Percentiles rank a stretch among this genome's conserved stretches.
Evolutionary conservation across 2,329 filamentous ascomycete species (phyloP).

Genomic region (Colletotrichum lini): DNA sequence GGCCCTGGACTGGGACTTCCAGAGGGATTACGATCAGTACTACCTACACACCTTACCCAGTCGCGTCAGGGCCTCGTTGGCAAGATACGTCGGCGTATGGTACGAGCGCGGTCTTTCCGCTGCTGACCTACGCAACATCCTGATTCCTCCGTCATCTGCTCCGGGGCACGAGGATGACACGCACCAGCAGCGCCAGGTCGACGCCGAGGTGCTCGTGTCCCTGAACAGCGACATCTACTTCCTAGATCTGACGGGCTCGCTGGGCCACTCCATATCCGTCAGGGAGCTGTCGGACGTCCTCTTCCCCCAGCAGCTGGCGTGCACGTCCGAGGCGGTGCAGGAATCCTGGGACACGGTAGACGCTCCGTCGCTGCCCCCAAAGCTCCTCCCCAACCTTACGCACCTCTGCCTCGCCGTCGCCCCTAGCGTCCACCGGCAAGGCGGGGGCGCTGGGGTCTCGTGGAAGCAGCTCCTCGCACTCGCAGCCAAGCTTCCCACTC

Average conservation of each 20-base stretch:
- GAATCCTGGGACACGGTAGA: constrained; percentile 69
- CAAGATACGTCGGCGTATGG: constrained; percentile 64
- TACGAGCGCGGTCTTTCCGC: constrained; percentile 63
- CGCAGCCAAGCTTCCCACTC: constrained; percentile 64
- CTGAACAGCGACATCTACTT: constrained; percentile 64
- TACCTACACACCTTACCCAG: constrained; percentile 70
- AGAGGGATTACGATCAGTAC: constrained; percentile 69
- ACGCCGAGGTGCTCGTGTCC: constrained; percentile 42
- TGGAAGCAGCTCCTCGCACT: constrained; percentile 72
- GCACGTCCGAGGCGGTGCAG: constrained; percentile 51
- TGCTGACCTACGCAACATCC: constrained; percentile 64
- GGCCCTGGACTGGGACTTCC: constrained; percentile 68
- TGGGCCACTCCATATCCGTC: constrained; percentile 65
- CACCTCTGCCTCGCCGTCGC: constrained; percentile 71
- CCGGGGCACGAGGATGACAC: constrained; percentile 46
- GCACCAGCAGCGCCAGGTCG: constrained; percentile 42
- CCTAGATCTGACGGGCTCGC: constrained; percentile 68
- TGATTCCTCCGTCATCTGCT: constrained; percentile 49
- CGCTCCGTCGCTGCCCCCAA: constrained; percentile 45
- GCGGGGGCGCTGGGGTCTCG: constrained; percentile 56
- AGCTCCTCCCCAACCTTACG: constrained; percentile 70
- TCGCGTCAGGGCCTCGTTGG: constrained; percentile 65
- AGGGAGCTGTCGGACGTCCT: constrained; percentile 68
- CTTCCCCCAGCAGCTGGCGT: constrained; percentile 54
- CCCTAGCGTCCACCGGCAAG: constrained; percentile 46